These are phyloP conservation scores for Gleditsia sinensis DNA, from an alignment of 306 rosid species.

Conservation along the genomic window DNA sequence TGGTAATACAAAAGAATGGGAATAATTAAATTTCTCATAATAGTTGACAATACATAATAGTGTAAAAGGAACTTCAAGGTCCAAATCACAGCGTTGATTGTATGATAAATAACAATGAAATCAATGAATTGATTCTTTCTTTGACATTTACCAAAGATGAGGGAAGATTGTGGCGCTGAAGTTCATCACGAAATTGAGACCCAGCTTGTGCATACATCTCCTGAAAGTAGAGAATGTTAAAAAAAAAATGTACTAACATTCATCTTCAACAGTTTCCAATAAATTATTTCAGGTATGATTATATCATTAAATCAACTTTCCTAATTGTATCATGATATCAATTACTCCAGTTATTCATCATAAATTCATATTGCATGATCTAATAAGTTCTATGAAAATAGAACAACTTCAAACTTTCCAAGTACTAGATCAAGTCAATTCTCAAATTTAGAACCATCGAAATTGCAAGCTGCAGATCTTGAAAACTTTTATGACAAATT, in stretches of 20 bases:
- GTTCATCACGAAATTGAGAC: slow-evolving; percentile 93
- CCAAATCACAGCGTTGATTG: background rate
- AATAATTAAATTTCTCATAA: background rate
- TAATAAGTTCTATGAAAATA: background rate
- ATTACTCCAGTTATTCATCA: slow-evolving; percentile 14
- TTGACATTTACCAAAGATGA: slow-evolving; percentile 66
- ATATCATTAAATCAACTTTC: slow-evolving; percentile 25
- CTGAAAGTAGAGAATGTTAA: slow-evolving; percentile 47
- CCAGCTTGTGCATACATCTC: slow-evolving; percentile 99
- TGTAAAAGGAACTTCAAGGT: slow-evolving; percentile 17
- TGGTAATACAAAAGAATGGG: slow-evolving; percentile 18
- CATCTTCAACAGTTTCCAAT: slow-evolving; percentile 6
- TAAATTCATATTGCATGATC: background rate
- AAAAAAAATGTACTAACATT: slow-evolving; percentile 21
- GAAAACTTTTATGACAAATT: slow-evolving; percentile 17
- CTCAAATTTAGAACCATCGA: no score
- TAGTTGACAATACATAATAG: slow-evolving; percentile 25
- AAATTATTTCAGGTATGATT: slow-evolving; percentile 14
- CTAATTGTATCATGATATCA: slow-evolving; percentile 26
- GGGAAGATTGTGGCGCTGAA: slow-evolving; percentile 92
- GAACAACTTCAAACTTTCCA: slow-evolving; percentile 1
- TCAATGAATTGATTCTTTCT: slow-evolving; percentile 11
- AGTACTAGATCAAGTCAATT: slow-evolving; percentile 15
- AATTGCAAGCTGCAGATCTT: no score
- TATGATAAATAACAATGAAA: slow-evolving; percentile 16